Evolutionary conservation across 768 basidiomycete species (phyloP), one percentile per base, ranked within the genome.

Genomic region (Steccherinum ochraceum): DNA sequence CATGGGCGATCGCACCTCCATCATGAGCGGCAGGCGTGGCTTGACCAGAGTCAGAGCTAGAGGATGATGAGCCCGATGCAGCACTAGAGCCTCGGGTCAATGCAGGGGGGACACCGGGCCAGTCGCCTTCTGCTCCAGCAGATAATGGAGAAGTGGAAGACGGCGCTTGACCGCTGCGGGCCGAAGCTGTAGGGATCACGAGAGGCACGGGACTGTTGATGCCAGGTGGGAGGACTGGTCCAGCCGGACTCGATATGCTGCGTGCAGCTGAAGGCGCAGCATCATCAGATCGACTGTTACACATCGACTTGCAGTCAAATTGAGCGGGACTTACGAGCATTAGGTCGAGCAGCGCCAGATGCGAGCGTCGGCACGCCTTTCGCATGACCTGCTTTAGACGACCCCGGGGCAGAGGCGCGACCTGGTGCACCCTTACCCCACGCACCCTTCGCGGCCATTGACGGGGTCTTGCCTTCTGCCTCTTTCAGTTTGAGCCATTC

Each of bases 401-500:
- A 35, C 16, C 30, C 30, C 7, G 30, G 30, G 16, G 30, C 30
- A 16, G 30, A 35, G 16, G 30, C 16, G 16, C 30, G 30, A 35
- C 7, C 16, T 16, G 30, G 16, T 16, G 30, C 7, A 35, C 16
- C 30, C 30, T 35, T 7, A 35, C 30, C 30, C 30, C 30, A 35
- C 7, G 30, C 16, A 39, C 42, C 2, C 41, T 50, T 27, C 40
- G 27, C 24, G 42, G n/a, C 48, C 2, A 20, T 41, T 1, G 39
- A 24, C 13, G 4, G 35, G 1, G 39, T 25, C 30, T 35, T 24
- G 24, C 2, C 18, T 16, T 40, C 25, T 2, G 12, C 1, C n/a
- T 40, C 39, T n/a, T 43, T 39, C 5, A 35, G 26, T 24, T 52
- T 23, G 30, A 40, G 40, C 52, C 46, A 48, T 1, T 45, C 46